Evolutionary conservation across 441 rosid genomes (phyloP).

Genomic region (Euphorbia schlechtendalii): DNA sequence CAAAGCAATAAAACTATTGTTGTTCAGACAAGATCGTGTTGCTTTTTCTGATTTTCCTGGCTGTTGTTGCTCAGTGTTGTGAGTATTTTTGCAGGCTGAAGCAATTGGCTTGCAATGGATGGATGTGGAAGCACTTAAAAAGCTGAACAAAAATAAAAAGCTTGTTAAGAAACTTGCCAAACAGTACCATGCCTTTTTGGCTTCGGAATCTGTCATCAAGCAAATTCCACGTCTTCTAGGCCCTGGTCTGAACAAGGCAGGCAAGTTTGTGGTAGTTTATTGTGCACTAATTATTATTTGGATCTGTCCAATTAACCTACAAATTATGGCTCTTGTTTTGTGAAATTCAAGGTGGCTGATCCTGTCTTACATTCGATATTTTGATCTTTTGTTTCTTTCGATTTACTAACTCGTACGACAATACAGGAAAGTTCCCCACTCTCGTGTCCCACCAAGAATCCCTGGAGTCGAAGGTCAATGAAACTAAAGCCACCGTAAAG

Average conservation of each 20-base stretch:
- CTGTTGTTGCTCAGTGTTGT: too few relatives aligned
- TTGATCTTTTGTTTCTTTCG: too few relatives aligned
- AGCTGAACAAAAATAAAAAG: constrained; percentile 92
- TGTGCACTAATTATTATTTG: background rate
- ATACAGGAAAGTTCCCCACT: constrained; percentile 88
- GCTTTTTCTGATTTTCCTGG: background rate
- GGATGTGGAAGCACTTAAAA: constrained; percentile 91
- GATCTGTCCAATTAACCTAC: background rate
- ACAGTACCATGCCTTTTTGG: constrained; percentile 92
- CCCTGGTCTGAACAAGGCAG: constrained; percentile 99
- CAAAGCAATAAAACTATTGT: too few relatives aligned
- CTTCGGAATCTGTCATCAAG: constrained; percentile 92
- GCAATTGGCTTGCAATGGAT: too few relatives aligned
- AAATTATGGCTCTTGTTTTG: too few relatives aligned
- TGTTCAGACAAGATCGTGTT: background rate
- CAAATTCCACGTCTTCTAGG: constrained; percentile 98
- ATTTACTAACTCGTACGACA: background rate
- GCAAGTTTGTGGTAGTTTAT: constrained; percentile 35
- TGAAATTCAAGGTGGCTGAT: too few relatives aligned
- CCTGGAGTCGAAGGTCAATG: constrained; percentile 81
- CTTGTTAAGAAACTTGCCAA: constrained; percentile 93
- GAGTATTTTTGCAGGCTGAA: constrained; percentile 36
- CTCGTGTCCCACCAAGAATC: constrained; percentile 91
- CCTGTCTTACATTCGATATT: too few relatives aligned
- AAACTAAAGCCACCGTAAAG: constrained; percentile 80